Evolutionary conservation across 1,284 basidiomycete species (phyloP).

Genomic region (Paramarasmius palmivorus): DNA sequence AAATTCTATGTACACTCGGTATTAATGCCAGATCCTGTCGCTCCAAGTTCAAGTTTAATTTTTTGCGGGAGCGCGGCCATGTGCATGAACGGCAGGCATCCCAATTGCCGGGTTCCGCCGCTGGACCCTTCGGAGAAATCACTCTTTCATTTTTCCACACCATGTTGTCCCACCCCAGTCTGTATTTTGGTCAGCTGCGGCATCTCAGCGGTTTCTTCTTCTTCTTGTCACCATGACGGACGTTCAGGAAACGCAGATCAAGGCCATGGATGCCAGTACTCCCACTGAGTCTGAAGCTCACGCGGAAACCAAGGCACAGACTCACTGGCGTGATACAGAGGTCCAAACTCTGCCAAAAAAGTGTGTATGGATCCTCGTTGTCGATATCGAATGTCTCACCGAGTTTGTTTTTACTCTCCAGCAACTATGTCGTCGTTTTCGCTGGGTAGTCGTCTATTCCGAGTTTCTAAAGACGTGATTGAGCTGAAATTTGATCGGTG

Average conservation of each 20-base stretch:
- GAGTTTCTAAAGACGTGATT: not conserved
- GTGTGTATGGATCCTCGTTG: not conserved
- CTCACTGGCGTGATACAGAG: slow-evolving; percentile 1
- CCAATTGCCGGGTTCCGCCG: too few species aligned
- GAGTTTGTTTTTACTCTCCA: not conserved
- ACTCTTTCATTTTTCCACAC: not conserved
- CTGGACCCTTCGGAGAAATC: not conserved
- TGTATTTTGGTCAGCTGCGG: too few species aligned
- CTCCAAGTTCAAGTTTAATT: too few species aligned
- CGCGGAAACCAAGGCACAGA: not conserved
- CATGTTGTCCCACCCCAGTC: not conserved
- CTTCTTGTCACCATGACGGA: too few species aligned
- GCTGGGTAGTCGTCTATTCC: not conserved
- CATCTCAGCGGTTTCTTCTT: too few species aligned
- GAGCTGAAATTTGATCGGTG: not conserved
- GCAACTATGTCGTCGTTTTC: slow-evolving; percentile 1
- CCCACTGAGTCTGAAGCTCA: too few species aligned
- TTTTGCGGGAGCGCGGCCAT: not conserved
- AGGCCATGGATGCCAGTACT: too few species aligned
- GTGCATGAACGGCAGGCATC: not conserved
- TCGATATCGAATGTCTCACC: not conserved
- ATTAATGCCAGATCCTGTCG: too few species aligned
- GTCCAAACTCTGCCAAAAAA: slow-evolving; percentile 3
- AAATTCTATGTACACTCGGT: too few species aligned
- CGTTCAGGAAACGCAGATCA: too few species aligned